A percentile compares a stretch with the other conserved stretches of the same genome.
These are phyloP conservation scores for Dictyostelium purpureum DNA, from an alignment of 78 protist genomes.

Conservation along the genomic window DNA sequence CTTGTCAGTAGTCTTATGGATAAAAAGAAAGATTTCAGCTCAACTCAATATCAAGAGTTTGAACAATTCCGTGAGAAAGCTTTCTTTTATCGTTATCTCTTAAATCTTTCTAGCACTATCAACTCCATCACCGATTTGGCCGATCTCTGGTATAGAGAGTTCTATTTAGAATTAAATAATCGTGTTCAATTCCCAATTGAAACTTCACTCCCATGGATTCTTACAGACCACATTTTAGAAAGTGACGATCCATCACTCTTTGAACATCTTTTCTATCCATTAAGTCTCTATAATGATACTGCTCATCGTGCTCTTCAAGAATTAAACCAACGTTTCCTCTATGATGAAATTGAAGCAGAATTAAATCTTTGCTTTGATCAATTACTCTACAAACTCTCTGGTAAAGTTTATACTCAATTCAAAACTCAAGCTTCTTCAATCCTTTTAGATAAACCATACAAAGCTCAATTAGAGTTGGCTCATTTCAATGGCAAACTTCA, in stretches of 20 bases:
- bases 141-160: constrained; percentile 94
- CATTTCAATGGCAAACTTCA: constrained; percentile 65
- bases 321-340: constrained; percentile 83
- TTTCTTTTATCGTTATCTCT: constrained; percentile 63
- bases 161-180: constrained; percentile 87
- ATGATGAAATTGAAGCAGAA: constrained; percentile 95
- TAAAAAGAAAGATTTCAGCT: constrained; percentile 67
- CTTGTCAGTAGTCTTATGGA: constrained; percentile 21
- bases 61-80: constrained; percentile 34
- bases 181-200: constrained; percentile 93
- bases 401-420: constrained; percentile 82
- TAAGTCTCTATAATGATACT: constrained; percentile 93
- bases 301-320: constrained; percentile 82
- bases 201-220: constrained; percentile 92
- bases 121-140: constrained; percentile 83
- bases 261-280: constrained; percentile 85
- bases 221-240: constrained; percentile 87
- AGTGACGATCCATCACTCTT: constrained; percentile 63
- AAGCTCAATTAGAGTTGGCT: constrained; percentile 40
- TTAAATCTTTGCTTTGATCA: constrained; percentile 92
- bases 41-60: constrained; percentile 2
- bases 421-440: constrained; percentile 78
- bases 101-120: constrained; percentile 40
- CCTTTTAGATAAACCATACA: constrained; percentile 79
- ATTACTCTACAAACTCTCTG: constrained; percentile 85